Evolutionary conservation across 2,329 filamentous ascomycete genomes (phyloP), one percentile per base, ranked within the genome.

Genomic region (Fusarium torulosum): DNA sequence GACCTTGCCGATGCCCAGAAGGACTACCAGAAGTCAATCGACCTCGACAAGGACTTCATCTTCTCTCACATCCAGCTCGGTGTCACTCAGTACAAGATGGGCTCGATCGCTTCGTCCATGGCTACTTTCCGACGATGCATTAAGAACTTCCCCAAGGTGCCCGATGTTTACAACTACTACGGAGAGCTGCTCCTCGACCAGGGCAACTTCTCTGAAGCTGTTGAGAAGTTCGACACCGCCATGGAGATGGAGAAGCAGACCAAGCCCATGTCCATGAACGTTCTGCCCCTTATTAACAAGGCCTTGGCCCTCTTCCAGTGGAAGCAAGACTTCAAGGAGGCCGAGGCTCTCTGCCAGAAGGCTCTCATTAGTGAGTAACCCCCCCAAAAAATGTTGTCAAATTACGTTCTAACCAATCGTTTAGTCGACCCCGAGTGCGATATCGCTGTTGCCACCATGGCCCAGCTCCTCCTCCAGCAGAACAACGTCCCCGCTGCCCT

Each of bases 31-130:
- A 97, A 97, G 83, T 98, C 96, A 4, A 99, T 99, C 75, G 96
- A 99, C 74, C 87, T 99, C 29, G 96, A 99, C 84, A 88, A 89
- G 72, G 90, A 93, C 72, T 99, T 99, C 81, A 99, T 99, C 83
- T 99, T 97, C 87, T 98, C 95, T 9, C 96, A 99, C 83, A 99
- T 99, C 75, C 96, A 99, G 81, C 92, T 99, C 42, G 96, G 96
- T 79, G 96, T 99, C 52, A 99, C 96, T 49, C 96, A 99, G 82
- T 99, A 99, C 86, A 99, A 99, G 90, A 96, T 98, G 91, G 96
- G 96, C 72, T 97, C 93, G 29, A 92, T 99, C 59, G 96, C 96
- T 9, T 97, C 94, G 10, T 97, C 94, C 45, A 98, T 98, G 94
- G 95, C 96, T 35, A 99, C 96, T 7, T 98, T 99, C 90, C 89